phyloP scores from a whole-genome alignment of 108 stramenopile species.

The Schizochytrium sp. region DNA sequence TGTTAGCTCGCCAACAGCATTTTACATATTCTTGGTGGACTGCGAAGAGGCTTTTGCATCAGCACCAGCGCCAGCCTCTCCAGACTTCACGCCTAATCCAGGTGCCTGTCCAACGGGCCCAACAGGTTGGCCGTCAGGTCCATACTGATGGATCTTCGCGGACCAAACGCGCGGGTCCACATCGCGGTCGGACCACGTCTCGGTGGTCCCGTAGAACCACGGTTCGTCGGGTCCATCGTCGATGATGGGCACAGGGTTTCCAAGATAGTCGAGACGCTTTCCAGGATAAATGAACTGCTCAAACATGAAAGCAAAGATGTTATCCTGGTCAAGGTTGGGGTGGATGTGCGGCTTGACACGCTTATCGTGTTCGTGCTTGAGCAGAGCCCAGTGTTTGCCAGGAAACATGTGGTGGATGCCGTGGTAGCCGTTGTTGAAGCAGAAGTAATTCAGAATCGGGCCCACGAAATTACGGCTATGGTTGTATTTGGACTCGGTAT shows the following conservation, averaged over 20 bases:
- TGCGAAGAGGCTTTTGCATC: too few relatives aligned
- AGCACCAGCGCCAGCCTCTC: too few relatives aligned
- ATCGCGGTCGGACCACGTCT: slow-evolving; percentile 43
- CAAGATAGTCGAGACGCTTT: slow-evolving; percentile 52
- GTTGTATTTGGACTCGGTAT: slow-evolving; percentile 59
- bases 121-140: slow-evolving; percentile 8
- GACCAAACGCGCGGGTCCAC: slow-evolving; percentile 57
- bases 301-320: slow-evolving; percentile 45
- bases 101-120: not conserved
- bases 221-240: slow-evolving; percentile 51
- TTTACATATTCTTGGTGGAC: too few relatives aligned
- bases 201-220: slow-evolving; percentile 43
- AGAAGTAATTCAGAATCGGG: slow-evolving; percentile 42
- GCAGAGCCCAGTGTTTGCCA: slow-evolving; percentile 30
- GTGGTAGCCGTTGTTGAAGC: slow-evolving; percentile 60
- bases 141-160: slow-evolving; percentile 45
- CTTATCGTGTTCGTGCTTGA: slow-evolving; percentile 60
- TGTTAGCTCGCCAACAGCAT: too few relatives aligned
- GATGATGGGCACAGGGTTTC: slow-evolving; percentile 49
- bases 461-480: slow-evolving; percentile 44
- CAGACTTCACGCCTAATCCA: too few relatives aligned
- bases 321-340: slow-evolving; percentile 42
- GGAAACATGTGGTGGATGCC: slow-evolving; percentile 59
- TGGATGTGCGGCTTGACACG: slow-evolving; percentile 59
- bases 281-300: slow-evolving; percentile 40